A percentile compares a stretch with the other conserved stretches of the same genome.
phyloP scores from a whole-genome alignment of 2,329 filamentous ascomycete genomes.

The Hyphodiscus sp. region DNA sequence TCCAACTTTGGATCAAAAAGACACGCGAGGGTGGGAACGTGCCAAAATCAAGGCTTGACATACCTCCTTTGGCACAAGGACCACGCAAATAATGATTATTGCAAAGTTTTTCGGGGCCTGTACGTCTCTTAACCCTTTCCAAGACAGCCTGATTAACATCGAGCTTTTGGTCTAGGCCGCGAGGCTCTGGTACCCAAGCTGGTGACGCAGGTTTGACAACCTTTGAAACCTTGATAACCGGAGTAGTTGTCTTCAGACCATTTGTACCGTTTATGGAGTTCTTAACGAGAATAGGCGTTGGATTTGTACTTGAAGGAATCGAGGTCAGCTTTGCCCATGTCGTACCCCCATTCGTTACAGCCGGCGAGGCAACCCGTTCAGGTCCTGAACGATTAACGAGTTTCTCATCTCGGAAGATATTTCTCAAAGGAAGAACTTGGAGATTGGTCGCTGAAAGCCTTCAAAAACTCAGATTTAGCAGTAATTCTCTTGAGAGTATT shows the following conservation, averaged over 20 bases:
- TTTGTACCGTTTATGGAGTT: conserved; percentile 8
- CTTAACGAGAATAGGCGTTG: conserved; percentile 15
- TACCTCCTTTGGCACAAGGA: conserved; percentile 43
- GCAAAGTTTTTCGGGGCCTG: conserved; percentile 50
- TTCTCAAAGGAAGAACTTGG: conserved; percentile 39
- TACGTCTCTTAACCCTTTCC: conserved; percentile 50
- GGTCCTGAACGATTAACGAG: conserved; percentile 34
- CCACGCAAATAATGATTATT: conserved; percentile 56
- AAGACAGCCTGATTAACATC: conserved; percentile 39
- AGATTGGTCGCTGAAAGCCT: conserved; percentile 39
- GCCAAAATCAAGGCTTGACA: neutral
- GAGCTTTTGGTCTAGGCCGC: conserved; percentile 49
- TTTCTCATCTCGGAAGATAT: conserved; percentile 50
- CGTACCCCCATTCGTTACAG: conserved; percentile 3
- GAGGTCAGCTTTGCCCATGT: conserved; percentile 30
- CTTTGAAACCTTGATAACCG: conserved; percentile 4
- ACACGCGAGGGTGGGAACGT: neutral
- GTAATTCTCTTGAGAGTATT: no score
- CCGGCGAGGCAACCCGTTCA: conserved; percentile 16
- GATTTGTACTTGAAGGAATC: conserved; percentile 16
- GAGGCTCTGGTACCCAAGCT: conserved; percentile 47
- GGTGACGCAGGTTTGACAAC: conserved; percentile 26
- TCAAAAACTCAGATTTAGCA: no score
- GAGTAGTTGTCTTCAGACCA: conserved; percentile 7
- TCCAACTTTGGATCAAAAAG: neutral